Conservation (phyloP, 176 grass and related monocot genomes). For the Cenchrus americanus region DNA sequence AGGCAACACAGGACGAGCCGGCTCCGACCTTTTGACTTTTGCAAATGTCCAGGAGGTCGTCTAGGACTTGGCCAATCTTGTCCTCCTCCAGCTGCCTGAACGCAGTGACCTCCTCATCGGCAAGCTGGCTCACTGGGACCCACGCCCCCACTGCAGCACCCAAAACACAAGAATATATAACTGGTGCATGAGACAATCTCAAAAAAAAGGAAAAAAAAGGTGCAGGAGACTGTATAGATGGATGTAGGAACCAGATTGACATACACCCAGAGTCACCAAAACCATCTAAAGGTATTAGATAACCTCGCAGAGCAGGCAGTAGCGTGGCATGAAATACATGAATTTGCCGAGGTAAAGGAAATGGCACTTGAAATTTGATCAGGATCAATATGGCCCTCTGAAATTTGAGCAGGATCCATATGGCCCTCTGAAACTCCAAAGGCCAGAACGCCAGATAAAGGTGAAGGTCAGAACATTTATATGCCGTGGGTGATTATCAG, state of each 20-base stretch:
- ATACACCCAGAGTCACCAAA: neutral
- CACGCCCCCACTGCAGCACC: conserved; percentile 78
- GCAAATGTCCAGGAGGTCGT: conserved; percentile 70
- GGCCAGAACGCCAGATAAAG: neutral
- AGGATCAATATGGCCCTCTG: neutral
- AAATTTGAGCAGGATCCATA: neutral
- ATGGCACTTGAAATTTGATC: neutral
- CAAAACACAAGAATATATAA: conserved; percentile 7
- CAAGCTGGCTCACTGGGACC: conserved; percentile 79
- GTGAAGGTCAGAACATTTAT: neutral
- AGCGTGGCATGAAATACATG: too few relatives aligned
- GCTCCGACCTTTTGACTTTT: conserved; percentile 61
- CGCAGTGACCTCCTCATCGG: conserved; percentile 68
- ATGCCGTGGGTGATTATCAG: neutral
- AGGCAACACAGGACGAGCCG: neutral
- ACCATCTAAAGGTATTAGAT: too few relatives aligned
- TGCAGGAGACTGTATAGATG: neutral
- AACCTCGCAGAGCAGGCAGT: neutral
- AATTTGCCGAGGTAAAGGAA: neutral
- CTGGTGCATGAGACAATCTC: too few relatives aligned
- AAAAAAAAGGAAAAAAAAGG: neutral
- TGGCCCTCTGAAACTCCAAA: neutral
- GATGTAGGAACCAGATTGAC: neutral
- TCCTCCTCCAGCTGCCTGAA: conserved; percentile 57
- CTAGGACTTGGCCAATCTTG: conserved; percentile 50